phyloP scores from a whole-genome alignment of 2,329 filamentous ascomycete genomes.

The Talaromyces sp. region DNA sequence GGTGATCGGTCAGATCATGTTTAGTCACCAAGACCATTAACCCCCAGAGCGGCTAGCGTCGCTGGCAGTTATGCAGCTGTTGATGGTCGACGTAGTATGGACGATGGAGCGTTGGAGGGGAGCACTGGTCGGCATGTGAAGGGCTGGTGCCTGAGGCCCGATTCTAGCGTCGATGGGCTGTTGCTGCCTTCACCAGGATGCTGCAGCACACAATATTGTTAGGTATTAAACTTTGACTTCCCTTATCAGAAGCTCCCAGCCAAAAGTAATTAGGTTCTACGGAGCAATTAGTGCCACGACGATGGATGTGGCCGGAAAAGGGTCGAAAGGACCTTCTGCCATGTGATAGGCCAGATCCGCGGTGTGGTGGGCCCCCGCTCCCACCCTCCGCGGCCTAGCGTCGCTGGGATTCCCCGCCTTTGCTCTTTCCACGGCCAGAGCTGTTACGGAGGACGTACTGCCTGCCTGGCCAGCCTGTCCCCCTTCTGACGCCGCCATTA shows the following conservation, averaged over 20 bases:
- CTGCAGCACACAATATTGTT: not conserved
- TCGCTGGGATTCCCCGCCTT: not conserved
- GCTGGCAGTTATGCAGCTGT: not conserved
- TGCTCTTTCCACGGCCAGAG: not conserved
- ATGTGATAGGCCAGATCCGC: not conserved
- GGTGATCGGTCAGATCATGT: not conserved
- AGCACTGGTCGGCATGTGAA: not conserved
- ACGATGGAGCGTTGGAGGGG: too few relatives aligned
- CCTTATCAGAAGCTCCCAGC: not conserved
- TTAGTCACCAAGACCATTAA: not conserved
- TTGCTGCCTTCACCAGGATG: not conserved
- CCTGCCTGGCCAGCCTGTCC: not conserved
- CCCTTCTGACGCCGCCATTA: not conserved
- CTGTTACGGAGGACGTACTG: not conserved
- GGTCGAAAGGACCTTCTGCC: not conserved
- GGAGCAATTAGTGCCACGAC: too few relatives aligned
- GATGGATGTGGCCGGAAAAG: not conserved
- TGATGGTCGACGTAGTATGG: not conserved
- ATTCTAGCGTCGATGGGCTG: not conserved
- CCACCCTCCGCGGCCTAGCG: not conserved
- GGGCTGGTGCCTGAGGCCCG: not conserved
- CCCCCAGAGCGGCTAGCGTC: not conserved
- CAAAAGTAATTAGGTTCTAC: not conserved
- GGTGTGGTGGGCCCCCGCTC: not conserved
- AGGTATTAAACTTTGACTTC: not conserved